These are phyloP conservation scores for Barnettozyma hawaiiensis DNA, from an alignment of 1,139 yeast genomes.

Conservation along the genomic window DNA sequence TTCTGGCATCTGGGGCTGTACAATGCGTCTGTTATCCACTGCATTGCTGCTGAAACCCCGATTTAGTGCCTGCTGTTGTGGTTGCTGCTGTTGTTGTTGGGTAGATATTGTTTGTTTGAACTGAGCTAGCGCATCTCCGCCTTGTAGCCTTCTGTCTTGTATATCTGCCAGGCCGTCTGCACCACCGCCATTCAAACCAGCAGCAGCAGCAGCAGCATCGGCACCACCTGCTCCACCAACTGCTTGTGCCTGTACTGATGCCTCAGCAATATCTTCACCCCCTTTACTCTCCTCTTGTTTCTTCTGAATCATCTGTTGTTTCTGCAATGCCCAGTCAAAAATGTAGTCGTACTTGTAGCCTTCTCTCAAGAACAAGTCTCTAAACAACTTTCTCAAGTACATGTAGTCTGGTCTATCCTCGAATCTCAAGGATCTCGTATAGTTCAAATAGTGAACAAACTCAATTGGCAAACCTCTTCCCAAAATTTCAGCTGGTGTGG, in stretches of 20 bases:
- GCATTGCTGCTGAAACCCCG: neutral
- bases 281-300: constrained; percentile 30
- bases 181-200: neutral
- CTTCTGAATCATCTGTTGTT: constrained; percentile 57
- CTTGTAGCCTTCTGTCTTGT: neutral
- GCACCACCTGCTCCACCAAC: too few species aligned
- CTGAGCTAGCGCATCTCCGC: neutral
- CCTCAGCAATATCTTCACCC: constrained; percentile 13
- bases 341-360: constrained; percentile 91
- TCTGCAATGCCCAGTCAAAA: constrained; percentile 94
- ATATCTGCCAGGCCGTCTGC: neutral
- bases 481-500: constrained; percentile 82
- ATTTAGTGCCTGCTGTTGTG: constrained; percentile 14
- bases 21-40: constrained; percentile 1
- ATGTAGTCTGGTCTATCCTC: constrained; percentile 96
- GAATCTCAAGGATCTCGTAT: constrained; percentile 84
- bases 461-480: constrained; percentile 91
- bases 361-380: constrained; percentile 84
- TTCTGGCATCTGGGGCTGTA: constrained; percentile 15
- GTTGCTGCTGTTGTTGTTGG: constrained; percentile 17
- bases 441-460: constrained; percentile 81
- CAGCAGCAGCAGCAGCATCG: constrained; percentile 1
- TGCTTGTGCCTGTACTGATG: constrained; percentile 10
- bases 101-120: neutral
- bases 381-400: constrained; percentile 80